Conservation (phyloP, 148 eudicot genomes). For the Camellia lanceoleosa region DNA sequence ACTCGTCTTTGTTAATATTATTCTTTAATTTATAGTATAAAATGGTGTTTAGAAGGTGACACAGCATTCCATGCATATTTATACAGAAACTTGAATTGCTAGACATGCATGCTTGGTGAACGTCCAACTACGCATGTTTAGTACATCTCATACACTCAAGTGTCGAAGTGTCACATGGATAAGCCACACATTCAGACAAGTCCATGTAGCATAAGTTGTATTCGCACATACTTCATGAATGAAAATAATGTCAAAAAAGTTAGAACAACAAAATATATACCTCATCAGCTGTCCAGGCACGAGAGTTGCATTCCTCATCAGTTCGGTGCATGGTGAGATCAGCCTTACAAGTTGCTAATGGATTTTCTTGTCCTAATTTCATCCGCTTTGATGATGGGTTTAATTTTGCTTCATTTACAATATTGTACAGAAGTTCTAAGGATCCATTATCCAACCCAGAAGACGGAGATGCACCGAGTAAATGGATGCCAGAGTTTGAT, state of each 20-base stretch:
- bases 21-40: neutral
- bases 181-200: neutral
- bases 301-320: conserved; percentile 45
- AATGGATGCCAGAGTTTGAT: conserved; percentile 51
- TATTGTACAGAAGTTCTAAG: conserved; percentile 41
- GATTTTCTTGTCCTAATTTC: conserved; percentile 56
- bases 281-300: conserved; percentile 34
- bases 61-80: neutral
- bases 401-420: conserved; percentile 60
- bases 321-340: conserved; percentile 33
- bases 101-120: neutral
- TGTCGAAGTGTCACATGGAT: too few species aligned
- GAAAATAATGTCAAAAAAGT: neutral
- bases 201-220: neutral
- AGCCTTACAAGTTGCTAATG: conserved; percentile 28
- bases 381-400: conserved; percentile 71
- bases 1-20: neutral
- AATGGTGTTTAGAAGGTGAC: neutral
- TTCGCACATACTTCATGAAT: neutral
- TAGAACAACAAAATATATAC: conserved; percentile 28
- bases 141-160: too few species aligned
- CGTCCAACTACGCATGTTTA: neutral
- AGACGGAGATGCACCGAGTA: conserved; percentile 45
- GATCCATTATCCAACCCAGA: conserved; percentile 45
- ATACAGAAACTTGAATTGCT: neutral